Base-by-base conservation (phyloP, 768 basidiomycete genomes). In the Auriscalpium vulgare region DNA sequence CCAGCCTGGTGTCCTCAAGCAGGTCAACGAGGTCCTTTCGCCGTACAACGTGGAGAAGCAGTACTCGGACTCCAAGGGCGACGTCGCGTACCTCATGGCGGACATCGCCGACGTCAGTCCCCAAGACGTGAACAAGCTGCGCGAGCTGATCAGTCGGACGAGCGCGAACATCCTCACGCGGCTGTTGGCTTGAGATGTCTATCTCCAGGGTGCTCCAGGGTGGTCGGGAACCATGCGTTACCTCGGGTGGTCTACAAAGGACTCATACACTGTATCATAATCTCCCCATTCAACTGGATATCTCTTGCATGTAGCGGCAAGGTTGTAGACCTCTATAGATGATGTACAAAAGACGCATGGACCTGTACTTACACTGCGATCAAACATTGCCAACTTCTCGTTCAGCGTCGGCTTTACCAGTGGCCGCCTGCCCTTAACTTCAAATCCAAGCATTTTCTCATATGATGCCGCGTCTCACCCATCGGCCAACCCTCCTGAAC, bases 41-140 rank as follows among this genome's bases (percentile, higher is more conserved):
- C 87, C 91, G 40, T 93, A 95, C 80, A 98, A 99, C 72, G 95
- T 99, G 68, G 94, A 95, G 74, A 98, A 98, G 76, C 97, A 98
- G 73, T 97, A 87, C 72, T 94, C 95, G n/a, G 97, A 99, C 68
- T 93, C 91, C 47, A 92, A 92, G 74, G 89, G 88, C 58, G 91
- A 92, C 52, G 73, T 92, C 50, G 93, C 95, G 23, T 98, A 98
- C 71, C 80, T 99, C 60, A 88, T 99, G 84, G 95, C 95, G 11
- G 97, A 99, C 70, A 97, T 99, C 61, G 85, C 90, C 19, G 82
- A 91, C 60, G 94, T 97, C 62, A 90, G 88, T 67, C 80, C 82
- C 57, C 74, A 76, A 54, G 91, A 97, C 66, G 76, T 95, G 61
- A 84, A 82, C 65, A 82, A 75, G 64, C 78, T 98, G 51, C 86